Evolutionary conservation across 495 filamentous ascomycete species (phyloP).

Genomic region (Collariella sp.): DNA sequence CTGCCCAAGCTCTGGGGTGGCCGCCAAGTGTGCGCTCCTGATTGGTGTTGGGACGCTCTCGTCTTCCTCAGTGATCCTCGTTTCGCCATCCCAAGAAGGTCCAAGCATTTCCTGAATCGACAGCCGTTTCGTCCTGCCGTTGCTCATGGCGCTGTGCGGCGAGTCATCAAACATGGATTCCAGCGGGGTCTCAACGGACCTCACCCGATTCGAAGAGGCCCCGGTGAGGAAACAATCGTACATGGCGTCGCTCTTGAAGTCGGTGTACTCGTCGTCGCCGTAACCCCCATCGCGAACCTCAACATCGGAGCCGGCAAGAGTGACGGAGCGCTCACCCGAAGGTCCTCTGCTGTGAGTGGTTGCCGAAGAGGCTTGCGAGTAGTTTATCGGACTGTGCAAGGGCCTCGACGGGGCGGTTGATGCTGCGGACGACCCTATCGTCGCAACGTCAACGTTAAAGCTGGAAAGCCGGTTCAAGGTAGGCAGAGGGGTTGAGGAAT

Average conservation of each 20-base stretch:
- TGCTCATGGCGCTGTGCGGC: constrained; percentile 43
- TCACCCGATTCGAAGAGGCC: constrained; percentile 49
- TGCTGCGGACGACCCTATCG: constrained; percentile 33
- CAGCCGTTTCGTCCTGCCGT: constrained; percentile 48
- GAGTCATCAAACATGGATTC: constrained; percentile 85
- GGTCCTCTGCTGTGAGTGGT: constrained; percentile 23
- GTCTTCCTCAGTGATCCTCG: constrained; percentile 58
- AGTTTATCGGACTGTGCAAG: constrained; percentile 20
- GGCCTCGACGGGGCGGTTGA: constrained; percentile 20
- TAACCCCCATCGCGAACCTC: constrained; percentile 66
- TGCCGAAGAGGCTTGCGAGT: constrained; percentile 21
- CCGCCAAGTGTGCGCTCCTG: constrained; percentile 24
- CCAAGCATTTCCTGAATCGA: constrained; percentile 49
- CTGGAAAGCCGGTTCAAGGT: constrained; percentile 48
- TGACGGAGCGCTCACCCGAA: constrained; percentile 62
- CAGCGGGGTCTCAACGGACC: constrained; percentile 51
- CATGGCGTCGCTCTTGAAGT: constrained; percentile 79
- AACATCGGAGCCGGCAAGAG: constrained; percentile 72
- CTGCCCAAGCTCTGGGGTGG: constrained; percentile 12
- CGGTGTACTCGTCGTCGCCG: constrained; percentile 77
- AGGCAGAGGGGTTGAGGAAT: constrained; percentile 48
- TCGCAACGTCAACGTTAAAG: constrained; percentile 48
- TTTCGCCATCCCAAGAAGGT: constrained; percentile 40
- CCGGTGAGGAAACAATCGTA: constrained; percentile 87
- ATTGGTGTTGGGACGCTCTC: constrained; percentile 52